Percentiles rank a stretch among this genome's conserved stretches.
These are phyloP conservation scores for Cystobasidium tubakii DNA, from an alignment of 768 basidiomycete genomes.

Conservation along the genomic window DNA sequence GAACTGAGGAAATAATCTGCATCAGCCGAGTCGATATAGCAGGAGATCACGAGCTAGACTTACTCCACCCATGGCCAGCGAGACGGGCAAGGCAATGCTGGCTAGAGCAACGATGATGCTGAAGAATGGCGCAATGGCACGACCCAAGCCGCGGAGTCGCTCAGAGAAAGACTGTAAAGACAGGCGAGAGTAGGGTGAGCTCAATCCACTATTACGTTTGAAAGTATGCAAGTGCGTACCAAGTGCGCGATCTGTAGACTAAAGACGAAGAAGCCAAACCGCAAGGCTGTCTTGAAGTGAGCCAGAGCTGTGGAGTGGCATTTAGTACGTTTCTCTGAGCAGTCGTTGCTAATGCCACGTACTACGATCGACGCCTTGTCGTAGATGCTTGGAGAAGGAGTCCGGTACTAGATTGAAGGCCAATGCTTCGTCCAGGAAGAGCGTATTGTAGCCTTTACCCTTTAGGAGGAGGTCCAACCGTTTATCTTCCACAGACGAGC, in stretches of 20 bases:
- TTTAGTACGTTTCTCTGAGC: not conserved
- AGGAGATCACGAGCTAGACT: not conserved
- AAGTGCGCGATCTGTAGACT: slow-evolving; percentile 28
- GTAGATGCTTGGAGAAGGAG: slow-evolving; percentile 33
- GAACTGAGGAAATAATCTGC: not conserved
- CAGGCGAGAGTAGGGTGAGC: not conserved
- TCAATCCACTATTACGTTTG: not conserved
- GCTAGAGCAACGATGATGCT: slow-evolving; percentile 30
- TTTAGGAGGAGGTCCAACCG: slow-evolving; percentile 41
- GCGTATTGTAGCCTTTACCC: slow-evolving; percentile 42
- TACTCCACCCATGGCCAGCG: slow-evolving; percentile 24
- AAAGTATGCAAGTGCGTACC: not conserved
- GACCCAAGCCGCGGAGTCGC: slow-evolving; percentile 4
- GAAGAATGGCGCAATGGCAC: slow-evolving; percentile 31
- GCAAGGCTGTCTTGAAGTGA: slow-evolving; percentile 25
- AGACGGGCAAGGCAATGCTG: slow-evolving; percentile 25
- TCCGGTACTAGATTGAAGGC: slow-evolving; percentile 42
- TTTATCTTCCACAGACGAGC: slow-evolving; percentile 44
- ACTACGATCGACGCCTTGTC: slow-evolving; percentile 28
- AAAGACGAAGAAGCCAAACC: slow-evolving; percentile 27
- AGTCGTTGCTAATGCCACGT: not conserved
- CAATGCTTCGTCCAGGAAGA: slow-evolving; percentile 42
- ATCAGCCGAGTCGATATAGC: not conserved
- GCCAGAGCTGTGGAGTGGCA: slow-evolving; percentile 10
- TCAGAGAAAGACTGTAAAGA: slow-evolving; percentile 15